These are phyloP conservation scores for Coemansia sp. DNA, from an alignment of 192 early-diverging fungal species.

Conservation along the genomic window DNA sequence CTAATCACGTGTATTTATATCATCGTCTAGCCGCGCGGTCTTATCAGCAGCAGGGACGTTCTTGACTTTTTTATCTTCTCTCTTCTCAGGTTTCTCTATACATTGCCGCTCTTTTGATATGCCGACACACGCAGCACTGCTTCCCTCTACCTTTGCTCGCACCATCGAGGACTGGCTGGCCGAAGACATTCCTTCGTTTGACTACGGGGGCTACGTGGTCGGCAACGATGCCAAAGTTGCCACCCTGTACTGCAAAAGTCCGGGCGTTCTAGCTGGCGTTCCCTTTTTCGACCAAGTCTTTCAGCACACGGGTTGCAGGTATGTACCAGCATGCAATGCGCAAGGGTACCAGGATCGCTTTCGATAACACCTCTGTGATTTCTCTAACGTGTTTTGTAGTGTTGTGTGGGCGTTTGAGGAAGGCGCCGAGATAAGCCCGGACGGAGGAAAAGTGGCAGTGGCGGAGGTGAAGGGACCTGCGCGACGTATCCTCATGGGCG, in stretches of 20 bases:
- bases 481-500: constrained; percentile 83
- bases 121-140: constrained; percentile 62
- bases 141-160: constrained; percentile 71
- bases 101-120: constrained; percentile 4
- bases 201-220: constrained; percentile 97
- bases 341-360: background rate
- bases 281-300: constrained; percentile 98
- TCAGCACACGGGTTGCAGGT: constrained; percentile 83
- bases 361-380: too few relatives aligned
- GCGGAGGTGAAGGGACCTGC: constrained; percentile 83
- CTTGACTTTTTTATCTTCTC: background rate
- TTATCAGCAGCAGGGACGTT: too few relatives aligned
- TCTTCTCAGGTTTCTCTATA: background rate
- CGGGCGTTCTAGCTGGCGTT: constrained; percentile 87
- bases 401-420: constrained; percentile 86
- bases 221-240: constrained; percentile 80
- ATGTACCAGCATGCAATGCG: constrained; percentile 14
- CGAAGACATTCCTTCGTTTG: constrained; percentile 97
- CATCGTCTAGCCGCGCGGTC: too few relatives aligned
- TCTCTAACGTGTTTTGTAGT: constrained; percentile 31
- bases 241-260: constrained; percentile 81
- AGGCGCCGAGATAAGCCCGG: constrained; percentile 77
- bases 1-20: too few relatives aligned
- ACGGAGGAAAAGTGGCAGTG: constrained; percentile 53
- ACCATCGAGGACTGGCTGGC: constrained; percentile 79